These are phyloP conservation scores for Lachancea sp. DNA, from an alignment of 805 yeast genomes.

Conservation along the genomic window DNA sequence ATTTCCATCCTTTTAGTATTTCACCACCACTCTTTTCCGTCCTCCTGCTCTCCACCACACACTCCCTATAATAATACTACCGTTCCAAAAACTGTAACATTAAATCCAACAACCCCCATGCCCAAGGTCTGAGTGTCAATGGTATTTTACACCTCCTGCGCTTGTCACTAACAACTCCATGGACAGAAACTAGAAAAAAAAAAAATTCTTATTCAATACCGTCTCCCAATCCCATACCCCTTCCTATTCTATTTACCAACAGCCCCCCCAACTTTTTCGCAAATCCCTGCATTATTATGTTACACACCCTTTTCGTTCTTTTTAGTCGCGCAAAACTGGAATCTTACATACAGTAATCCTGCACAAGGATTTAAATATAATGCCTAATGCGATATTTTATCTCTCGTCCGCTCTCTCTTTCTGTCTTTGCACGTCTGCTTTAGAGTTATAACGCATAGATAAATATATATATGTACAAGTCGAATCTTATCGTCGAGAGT, in stretches of 20 bases:
- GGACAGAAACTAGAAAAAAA: too few relatives aligned
- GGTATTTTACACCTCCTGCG: too few relatives aligned
- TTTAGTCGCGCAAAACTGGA: background rate
- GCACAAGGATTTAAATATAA: background rate
- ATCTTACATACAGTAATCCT: background rate
- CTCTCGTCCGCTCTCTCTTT: too few relatives aligned
- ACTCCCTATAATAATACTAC: conserved; percentile 1
- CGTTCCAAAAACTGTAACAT: conserved; percentile 1
- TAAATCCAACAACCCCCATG: background rate
- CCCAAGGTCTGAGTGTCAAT: too few relatives aligned
- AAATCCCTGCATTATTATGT: conserved; percentile 1
- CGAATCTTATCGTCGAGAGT: background rate
- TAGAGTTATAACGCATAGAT: background rate
- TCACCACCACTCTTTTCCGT: background rate
- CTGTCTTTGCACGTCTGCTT: background rate
- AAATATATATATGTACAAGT: background rate
- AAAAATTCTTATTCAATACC: too few relatives aligned
- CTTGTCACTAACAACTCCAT: too few relatives aligned
- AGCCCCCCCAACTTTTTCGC: too few relatives aligned
- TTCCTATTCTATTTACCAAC: background rate
- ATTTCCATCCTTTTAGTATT: background rate
- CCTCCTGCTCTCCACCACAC: background rate
- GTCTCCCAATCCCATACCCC: background rate
- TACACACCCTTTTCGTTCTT: conserved; percentile 1
- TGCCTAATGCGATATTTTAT: conserved; percentile 1